These are phyloP conservation scores for Trichoderma koningiopsis DNA, from an alignment of 2,329 filamentous ascomycete species.

Conservation along the genomic window DNA sequence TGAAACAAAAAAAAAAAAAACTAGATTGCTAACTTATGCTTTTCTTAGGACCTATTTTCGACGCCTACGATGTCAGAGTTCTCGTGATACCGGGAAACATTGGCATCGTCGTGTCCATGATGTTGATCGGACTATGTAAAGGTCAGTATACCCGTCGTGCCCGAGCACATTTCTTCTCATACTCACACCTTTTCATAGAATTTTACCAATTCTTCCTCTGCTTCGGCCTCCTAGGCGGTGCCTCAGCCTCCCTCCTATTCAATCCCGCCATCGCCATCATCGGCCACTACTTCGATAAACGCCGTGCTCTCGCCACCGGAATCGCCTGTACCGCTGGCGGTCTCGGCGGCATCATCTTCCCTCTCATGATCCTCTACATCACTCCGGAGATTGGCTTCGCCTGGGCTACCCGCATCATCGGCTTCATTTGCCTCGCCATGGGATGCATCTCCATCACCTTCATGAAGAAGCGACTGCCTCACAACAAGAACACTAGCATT, in stretches of 20 bases:
- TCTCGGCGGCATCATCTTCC: conserved; percentile 58
- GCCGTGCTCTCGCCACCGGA: conserved; percentile 68
- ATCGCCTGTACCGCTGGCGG: conserved; percentile 67
- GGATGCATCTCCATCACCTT: conserved; percentile 35
- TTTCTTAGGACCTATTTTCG: conserved; percentile 69
- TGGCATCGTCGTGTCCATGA: conserved; percentile 55
- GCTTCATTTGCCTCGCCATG: conserved; percentile 32
- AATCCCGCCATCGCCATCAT: conserved; percentile 68
- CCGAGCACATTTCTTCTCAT: neutral
- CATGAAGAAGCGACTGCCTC: conserved; percentile 50
- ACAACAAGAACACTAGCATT: conserved; percentile 39
- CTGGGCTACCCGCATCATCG: conserved; percentile 38
- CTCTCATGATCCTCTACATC: conserved; percentile 36
- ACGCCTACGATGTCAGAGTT: conserved; percentile 63
- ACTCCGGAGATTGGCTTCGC: conserved; percentile 36
- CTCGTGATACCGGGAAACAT: conserved; percentile 62
- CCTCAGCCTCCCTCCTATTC: conserved; percentile 68
- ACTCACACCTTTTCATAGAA: conserved; percentile 35
- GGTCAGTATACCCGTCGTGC: neutral
- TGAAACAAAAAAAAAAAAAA: too few species aligned
- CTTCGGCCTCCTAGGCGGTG: conserved; percentile 67
- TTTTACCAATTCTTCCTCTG: conserved; percentile 74
- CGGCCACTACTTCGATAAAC: conserved; percentile 67
- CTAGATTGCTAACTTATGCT: too few species aligned
- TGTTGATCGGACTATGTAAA: conserved; percentile 54